A percentile compares a stretch with the other conserved stretches of the same genome.
phyloP scores from a whole-genome alignment of 1,284 basidiomycete species.

The Austroboletus rostrupii region DNA sequence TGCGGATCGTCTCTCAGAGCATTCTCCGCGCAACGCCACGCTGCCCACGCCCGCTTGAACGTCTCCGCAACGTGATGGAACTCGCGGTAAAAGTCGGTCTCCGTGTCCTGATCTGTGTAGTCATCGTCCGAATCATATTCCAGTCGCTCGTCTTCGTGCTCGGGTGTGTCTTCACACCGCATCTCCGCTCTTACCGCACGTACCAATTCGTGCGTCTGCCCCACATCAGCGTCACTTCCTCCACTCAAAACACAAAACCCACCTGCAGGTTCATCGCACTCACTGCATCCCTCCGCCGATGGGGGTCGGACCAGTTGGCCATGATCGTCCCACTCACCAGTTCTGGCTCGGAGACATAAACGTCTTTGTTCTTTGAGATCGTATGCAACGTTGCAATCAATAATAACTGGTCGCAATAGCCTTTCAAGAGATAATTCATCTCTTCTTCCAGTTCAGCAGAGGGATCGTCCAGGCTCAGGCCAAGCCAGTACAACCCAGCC shows the following conservation, averaged over 20 bases:
- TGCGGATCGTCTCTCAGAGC: constrained; percentile 21
- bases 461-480: constrained; percentile 23
- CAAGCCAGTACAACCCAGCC: constrained; percentile 25
- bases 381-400: constrained; percentile 36
- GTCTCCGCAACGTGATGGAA: constrained; percentile 22
- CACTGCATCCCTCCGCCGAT: constrained; percentile 35
- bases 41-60: constrained; percentile 36
- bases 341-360: constrained; percentile 37
- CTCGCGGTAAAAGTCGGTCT: constrained; percentile 26
- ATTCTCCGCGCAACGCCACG: constrained; percentile 35
- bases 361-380: constrained; percentile 31
- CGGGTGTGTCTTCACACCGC: constrained; percentile 6
- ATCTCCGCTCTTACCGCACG: constrained; percentile 34
- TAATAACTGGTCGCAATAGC: constrained; percentile 32
- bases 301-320: constrained; percentile 39
- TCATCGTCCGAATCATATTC: constrained; percentile 26
- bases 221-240: background rate
- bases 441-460: constrained; percentile 31
- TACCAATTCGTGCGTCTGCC: constrained; percentile 36
- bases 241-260: constrained; percentile 2
- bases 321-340: constrained; percentile 43
- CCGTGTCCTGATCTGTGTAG: constrained; percentile 8
- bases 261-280: constrained; percentile 42
- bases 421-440: constrained; percentile 35
- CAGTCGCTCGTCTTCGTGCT: constrained; percentile 1